phyloP scores from a whole-genome alignment of 768 basidiomycete genomes.

The Xerocomus spinulosus region DNA sequence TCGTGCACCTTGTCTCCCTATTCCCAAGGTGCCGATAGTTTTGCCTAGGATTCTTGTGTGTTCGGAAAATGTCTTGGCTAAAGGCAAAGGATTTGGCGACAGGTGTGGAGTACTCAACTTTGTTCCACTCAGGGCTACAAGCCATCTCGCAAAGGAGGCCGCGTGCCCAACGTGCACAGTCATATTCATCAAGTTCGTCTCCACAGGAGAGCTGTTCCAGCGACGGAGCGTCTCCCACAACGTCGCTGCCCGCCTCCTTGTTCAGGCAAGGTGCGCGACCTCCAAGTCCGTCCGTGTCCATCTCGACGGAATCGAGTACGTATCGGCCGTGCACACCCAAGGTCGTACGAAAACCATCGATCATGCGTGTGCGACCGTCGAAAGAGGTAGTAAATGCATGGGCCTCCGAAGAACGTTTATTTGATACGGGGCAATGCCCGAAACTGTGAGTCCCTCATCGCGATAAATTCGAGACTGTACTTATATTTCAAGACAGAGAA shows the following conservation, averaged over 20 bases:
- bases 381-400: constrained; percentile 8
- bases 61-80: constrained; percentile 26
- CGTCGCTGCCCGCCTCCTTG: constrained; percentile 9
- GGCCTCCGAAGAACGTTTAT: neutral
- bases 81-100: constrained; percentile 27
- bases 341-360: constrained; percentile 6
- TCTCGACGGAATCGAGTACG: constrained; percentile 4
- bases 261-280: constrained; percentile 1
- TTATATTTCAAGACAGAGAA: constrained; percentile 6
- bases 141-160: constrained; percentile 22
- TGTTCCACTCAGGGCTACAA: constrained; percentile 35
- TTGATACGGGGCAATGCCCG: constrained; percentile 1
- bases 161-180: constrained; percentile 1
- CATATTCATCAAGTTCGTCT: constrained; percentile 9
- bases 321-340: neutral
- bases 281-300: constrained; percentile 1
- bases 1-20: neutral
- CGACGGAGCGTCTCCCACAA: neutral
- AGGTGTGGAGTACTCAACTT: constrained; percentile 31
- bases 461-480: neutral
- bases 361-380: constrained; percentile 14
- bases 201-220: neutral
- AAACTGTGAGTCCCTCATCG: constrained; percentile 15
- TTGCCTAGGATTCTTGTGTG: neutral
- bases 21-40: neutral